Base-by-base conservation (phyloP, 768 basidiomycete genomes). In the Grammothele lineata region DNA sequence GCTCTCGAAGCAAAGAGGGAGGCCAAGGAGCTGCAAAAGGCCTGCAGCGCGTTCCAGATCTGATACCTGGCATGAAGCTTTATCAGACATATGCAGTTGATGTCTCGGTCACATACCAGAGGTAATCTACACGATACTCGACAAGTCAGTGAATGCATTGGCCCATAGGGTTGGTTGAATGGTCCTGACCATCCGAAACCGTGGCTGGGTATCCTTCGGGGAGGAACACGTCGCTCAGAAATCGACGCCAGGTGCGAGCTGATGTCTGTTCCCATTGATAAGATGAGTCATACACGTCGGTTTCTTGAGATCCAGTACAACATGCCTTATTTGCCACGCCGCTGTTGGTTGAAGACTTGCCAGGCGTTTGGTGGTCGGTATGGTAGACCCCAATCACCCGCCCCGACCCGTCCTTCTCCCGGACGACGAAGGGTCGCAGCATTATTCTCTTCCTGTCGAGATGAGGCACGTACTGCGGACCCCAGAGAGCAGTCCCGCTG, bases 1-100 rank as follows among this genome's bases (percentile, higher is more conserved):
- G 84, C 83, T 53, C 84, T 70, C 6, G 83, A 84, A 1, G 85
- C 79, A 17, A 86, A 57, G 22, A 86, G 65, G 0, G 79, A 71
- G 0, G 83, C 77, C 2, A 86, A 63, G 0, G 84, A 82, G 56
- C 78, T 85, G 57, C 81, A 85, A 53, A 84, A 85, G 3, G 83
- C 80, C 62, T 86, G 85, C 4, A 83, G 45, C 0, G 79, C 79
- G 52, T 86, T 85, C 54, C 77, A 72, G 12, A 80, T 65, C 58
- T 86, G 83, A 55, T 83, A 86, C 49, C 83, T 85, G 55, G 3
- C 1, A 53, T 40, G 36, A 24, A 12, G 32, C 32, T 40, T 25
- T 30, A 45, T 41, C 5, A 3, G 8, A 5, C 19, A 19, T 32
- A 21, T 5, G 22, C 22, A 21, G 14, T 18, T 22, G 15, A 3